Evolutionary conservation across 2,329 filamentous ascomycete species (phyloP), one percentile per base, ranked within the genome.

Genomic region (Ilyonectria robusta): DNA sequence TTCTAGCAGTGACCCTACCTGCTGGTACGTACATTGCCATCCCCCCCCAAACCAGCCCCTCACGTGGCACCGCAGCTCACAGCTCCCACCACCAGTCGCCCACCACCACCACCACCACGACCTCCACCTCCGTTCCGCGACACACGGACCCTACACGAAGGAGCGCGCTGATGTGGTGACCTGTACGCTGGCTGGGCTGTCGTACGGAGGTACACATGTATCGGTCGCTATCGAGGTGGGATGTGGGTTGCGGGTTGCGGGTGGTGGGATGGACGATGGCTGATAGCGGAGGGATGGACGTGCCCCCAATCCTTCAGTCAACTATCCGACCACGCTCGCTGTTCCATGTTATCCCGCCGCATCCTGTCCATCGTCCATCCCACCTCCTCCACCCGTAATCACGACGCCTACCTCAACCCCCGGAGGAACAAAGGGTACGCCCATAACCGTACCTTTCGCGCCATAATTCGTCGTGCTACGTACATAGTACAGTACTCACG

Each of bases 21-120:
- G 50, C 19, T 33, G 50, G 50, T 15, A 35, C 29, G 50, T 15
- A 35, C 29, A 21, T n/a, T 53, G 9, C 50, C 33, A 33, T 35
- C 50, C 57, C 21, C 57, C 21, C 29, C 50, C 57, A 15, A 10
- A 15, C 46, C 29, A 44, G 37, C 44, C n/a, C 19, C 57, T 59
- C 57, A 59, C 57, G 57, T 59, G 57, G 57, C 57, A 59, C 46
- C 26, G 57, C 57, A 29, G 44, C 46, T 59, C 26, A 7, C n/a
- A 23, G 26, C 17, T 26, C 21, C 31, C 51, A 55, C 21, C 29
- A 37, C n/a, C 4, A 33, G 23, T 31, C 17, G 15, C 19, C 35
- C n/a, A 21, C 44, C n/a, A 46, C 23, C 47, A 42, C 47, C 47
- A 51, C 48, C 29, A 21, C 44, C n/a, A 46, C 23, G 23, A 42